phyloP scores from a whole-genome alignment of 2,329 filamentous ascomycete species.

The Microcera coccophila region DNA sequence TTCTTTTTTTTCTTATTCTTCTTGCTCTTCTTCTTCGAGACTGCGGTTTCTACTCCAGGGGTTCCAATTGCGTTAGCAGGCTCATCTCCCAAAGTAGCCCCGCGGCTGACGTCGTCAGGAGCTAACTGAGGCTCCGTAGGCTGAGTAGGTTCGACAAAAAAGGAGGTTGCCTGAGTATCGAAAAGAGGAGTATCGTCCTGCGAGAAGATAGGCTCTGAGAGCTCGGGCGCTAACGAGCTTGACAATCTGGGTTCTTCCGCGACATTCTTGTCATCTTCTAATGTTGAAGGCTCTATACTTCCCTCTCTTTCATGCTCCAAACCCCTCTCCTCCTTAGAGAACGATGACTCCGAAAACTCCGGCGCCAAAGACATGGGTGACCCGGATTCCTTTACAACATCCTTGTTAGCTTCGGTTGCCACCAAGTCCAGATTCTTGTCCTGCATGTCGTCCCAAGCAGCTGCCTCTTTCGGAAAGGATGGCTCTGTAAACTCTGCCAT shows the following conservation, averaged over 20 bases:
- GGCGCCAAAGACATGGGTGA: background rate
- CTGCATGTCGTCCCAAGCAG: slow-evolving; percentile 24
- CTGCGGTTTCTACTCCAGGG: background rate
- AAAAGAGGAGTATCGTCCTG: slow-evolving; percentile 27
- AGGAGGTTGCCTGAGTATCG: slow-evolving; percentile 21
- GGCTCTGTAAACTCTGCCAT: slow-evolving; percentile 28
- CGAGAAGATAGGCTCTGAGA: slow-evolving; percentile 32
- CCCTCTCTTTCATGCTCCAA: too few relatives aligned
- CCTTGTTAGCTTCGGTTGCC: slow-evolving; percentile 1
- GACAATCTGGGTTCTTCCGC: slow-evolving; percentile 3
- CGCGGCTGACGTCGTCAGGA: slow-evolving; percentile 2
- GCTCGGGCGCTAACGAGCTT: slow-evolving; percentile 16
- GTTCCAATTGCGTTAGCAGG: background rate
- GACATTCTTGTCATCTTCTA: too few relatives aligned
- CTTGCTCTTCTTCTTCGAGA: background rate
- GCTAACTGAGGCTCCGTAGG: slow-evolving; percentile 11
- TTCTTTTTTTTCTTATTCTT: slow-evolving; percentile 1
- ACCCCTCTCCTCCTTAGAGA: too few relatives aligned
- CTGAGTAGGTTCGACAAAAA: slow-evolving; percentile 23
- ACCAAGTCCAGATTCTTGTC: slow-evolving; percentile 3
- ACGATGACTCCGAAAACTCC: background rate
- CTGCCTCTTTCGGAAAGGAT: slow-evolving; percentile 30
- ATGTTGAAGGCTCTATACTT: too few relatives aligned
- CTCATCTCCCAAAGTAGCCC: slow-evolving; percentile 1
- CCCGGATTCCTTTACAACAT: too few relatives aligned